Evolutionary conservation across 169 alveolate genomes (phyloP), one percentile per base, ranked within the genome.

Genomic region (Plasmodium reichenowi): DNA sequence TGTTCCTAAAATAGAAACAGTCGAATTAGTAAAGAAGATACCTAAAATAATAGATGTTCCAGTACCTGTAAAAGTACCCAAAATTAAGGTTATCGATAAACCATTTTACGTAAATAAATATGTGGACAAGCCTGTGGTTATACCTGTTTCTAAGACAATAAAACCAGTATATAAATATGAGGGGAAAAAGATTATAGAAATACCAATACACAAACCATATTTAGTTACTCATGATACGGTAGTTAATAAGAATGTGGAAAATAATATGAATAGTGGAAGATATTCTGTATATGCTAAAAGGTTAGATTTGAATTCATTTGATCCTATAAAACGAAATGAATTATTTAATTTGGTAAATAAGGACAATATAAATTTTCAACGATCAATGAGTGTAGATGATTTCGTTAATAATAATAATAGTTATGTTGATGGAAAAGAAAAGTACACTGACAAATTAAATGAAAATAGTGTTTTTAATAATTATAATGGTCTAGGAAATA

Each of bases 171-270:
- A 87, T 64, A 88, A 92, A 32, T 88, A 94, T 64, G 95, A 90
- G 50, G 94, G 93, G 15, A 88, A 91, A n/a, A 92, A 92, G 68
- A 50, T 88, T 29, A 75, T 94, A 13, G 96, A 94, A 58, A 93
- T 94, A 22, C 96, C 96, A 10, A 93, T 94, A 3, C 95, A 94
- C 88, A 92, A 88, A 32, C 96, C 96, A 10, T 94, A 94, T 59
- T 74, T 94, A 52, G 94, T 94, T 43, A 94, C 93, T 29, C 96
- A 94, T 85, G 95, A 94, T 20, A 94, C 91, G 29, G 71, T 94
- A 20, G 83, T 80, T 20, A 38, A 59, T 12, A 68, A n/a, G 67
- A 20, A 22, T 68, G 72, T 80, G 24, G 74, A 80, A 7, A 80
- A 58, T 29, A 54, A 47, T 12, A 80, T 63, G 83, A 67, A 17